A percentile compares a stretch with the other conserved stretches of the same genome.
Conservation (phyloP, 352 stramenopile genomes). For the Phytophthora aleatoria region DNA sequence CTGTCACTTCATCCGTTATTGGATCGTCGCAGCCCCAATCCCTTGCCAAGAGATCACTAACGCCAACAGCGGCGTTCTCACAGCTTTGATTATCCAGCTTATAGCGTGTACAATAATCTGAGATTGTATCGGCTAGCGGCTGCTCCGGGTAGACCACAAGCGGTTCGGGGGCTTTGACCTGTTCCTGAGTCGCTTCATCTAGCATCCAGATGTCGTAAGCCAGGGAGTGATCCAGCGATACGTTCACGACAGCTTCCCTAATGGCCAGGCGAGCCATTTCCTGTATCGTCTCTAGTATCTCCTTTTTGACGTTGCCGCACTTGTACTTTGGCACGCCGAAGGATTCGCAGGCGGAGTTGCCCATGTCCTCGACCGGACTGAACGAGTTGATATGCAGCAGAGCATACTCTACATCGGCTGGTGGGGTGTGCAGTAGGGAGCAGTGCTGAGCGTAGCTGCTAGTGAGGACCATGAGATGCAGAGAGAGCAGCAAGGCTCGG, state of each 20-base stretch:
- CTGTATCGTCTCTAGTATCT: slow-evolving; percentile 42
- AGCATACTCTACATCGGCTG: slow-evolving; percentile 31
- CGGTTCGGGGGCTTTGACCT: slow-evolving; percentile 23
- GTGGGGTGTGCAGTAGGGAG: slow-evolving; percentile 26
- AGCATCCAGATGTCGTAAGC: slow-evolving; percentile 40
- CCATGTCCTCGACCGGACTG: slow-evolving; percentile 32
- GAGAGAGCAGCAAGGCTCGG: slow-evolving; percentile 10
- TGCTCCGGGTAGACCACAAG: slow-evolving; percentile 46
- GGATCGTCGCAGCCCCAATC: slow-evolving; percentile 58
- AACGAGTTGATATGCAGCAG: slow-evolving; percentile 51
- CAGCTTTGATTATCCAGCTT: slow-evolving; percentile 25
- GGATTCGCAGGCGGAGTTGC: slow-evolving; percentile 25
- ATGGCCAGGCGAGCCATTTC: slow-evolving; percentile 53
- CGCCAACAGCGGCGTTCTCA: slow-evolving; percentile 8
- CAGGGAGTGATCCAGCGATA: slow-evolving; percentile 62
- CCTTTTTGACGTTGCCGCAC: slow-evolving; percentile 30
- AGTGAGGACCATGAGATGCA: slow-evolving; percentile 10
- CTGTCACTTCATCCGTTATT: slow-evolving; percentile 4
- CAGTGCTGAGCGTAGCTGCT: slow-evolving; percentile 14
- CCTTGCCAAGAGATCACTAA: slow-evolving; percentile 37
- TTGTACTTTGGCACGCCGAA: slow-evolving; percentile 40
- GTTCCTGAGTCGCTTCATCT: slow-evolving; percentile 16
- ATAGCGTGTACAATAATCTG: slow-evolving; percentile 33
- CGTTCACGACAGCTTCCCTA: slow-evolving; percentile 56
- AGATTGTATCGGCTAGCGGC: slow-evolving; percentile 37